phyloP scores from a whole-genome alignment of 2,329 filamentous ascomycete genomes.

The Fusarium goolgardi region DNA sequence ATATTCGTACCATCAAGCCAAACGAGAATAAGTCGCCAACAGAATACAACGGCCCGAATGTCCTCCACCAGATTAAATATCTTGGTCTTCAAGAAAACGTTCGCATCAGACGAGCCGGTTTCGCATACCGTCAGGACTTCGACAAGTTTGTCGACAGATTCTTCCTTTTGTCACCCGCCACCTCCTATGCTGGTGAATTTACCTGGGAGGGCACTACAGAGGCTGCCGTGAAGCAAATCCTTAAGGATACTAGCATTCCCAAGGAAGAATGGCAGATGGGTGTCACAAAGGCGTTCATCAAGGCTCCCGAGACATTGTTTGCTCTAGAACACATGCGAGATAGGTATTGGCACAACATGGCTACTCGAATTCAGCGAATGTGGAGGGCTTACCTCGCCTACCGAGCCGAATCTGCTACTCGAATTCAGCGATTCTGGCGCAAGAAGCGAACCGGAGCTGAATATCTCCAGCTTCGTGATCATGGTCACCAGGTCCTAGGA shows the following conservation, averaged over 20 bases:
- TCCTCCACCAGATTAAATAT: conserved; percentile 98
- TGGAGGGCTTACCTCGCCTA: conserved; percentile 97
- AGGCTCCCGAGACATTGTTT: conserved; percentile 96
- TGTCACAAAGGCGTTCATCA: conserved; percentile 97
- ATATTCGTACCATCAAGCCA: conserved; percentile 98
- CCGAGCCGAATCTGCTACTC: conserved; percentile 88
- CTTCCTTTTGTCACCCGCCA: conserved; percentile 92
- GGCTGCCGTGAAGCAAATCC: conserved; percentile 88
- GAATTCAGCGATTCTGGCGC: conserved; percentile 95
- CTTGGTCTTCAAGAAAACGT: conserved; percentile 99
- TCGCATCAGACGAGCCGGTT: conserved; percentile 93
- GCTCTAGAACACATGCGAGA: conserved; percentile 98
- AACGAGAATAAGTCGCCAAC: conserved; percentile 98
- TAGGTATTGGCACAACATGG: conserved; percentile 99
- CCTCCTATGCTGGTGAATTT: conserved; percentile 96
- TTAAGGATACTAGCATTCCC: conserved; percentile 96
- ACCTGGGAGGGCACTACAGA: conserved; percentile 92
- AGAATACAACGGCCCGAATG: conserved; percentile 92
- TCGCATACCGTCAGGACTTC: conserved; percentile 96
- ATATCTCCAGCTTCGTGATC: conserved; percentile 86
- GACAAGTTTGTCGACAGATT: conserved; percentile 99
- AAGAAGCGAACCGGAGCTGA: conserved; percentile 92
- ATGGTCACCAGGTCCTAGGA: conserved; percentile 83
- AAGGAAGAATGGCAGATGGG: conserved; percentile 97
- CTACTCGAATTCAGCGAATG: conserved; percentile 94